phyloP scores from a whole-genome alignment of 345 rosid genomes.

The Linum trigynum region DNA sequence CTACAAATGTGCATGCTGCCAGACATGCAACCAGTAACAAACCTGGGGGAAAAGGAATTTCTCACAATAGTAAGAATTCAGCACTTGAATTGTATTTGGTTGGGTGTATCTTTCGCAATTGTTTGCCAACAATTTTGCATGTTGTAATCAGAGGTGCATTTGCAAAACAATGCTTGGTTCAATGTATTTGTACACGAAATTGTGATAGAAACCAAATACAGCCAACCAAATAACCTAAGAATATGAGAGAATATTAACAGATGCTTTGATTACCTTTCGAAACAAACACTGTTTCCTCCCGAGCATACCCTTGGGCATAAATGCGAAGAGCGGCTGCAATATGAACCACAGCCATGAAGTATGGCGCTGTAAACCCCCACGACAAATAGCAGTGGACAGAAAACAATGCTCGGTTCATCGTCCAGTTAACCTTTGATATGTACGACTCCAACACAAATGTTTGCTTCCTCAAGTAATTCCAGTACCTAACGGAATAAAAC shows the following conservation, averaged over 20 bases:
- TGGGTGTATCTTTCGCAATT: too few relatives aligned
- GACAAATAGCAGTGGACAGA: conserved; percentile 82
- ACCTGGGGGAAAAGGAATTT: conserved; percentile 41
- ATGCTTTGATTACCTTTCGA: conserved; percentile 35
- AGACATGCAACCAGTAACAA: conserved; percentile 60
- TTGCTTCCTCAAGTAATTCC: conserved; percentile 99
- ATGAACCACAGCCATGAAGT: conserved; percentile 70
- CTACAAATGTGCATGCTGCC: conserved; percentile 55
- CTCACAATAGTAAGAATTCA: conserved; percentile 19
- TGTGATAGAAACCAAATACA: too few relatives aligned
- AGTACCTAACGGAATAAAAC: conserved; percentile 43
- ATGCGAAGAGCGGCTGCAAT: conserved; percentile 64
- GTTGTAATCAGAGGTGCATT: too few relatives aligned
- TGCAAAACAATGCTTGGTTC: too few relatives aligned
- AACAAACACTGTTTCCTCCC: conserved; percentile 46
- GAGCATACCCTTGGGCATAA: conserved; percentile 53
- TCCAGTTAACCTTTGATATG: conserved; percentile 67
- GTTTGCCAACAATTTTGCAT: too few relatives aligned
- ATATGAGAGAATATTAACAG: neutral
- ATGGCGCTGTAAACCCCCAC: conserved; percentile 92
- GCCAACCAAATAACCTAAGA: neutral
- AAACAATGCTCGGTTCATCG: conserved; percentile 90
- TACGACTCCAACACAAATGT: conserved; percentile 98
- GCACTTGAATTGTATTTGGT: too few relatives aligned
- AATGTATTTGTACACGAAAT: too few relatives aligned